A percentile compares a stretch with the other conserved stretches of the same genome.
These are phyloP conservation scores for Gracilaria gracilis DNA, from an alignment of 23 red algal genomes.

Conservation along the genomic window DNA sequence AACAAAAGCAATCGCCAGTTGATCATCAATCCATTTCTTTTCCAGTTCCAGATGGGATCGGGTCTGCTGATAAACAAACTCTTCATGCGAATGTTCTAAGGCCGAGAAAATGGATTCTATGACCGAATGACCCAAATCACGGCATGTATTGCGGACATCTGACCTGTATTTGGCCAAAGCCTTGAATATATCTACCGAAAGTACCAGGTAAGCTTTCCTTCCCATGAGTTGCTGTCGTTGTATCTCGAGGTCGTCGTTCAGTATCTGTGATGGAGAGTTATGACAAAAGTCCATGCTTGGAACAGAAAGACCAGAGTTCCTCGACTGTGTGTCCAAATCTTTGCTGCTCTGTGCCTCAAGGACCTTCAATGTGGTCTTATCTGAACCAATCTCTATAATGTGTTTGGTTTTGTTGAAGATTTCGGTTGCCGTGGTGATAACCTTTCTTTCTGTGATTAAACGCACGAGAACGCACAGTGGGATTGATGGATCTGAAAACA, in stretches of 20 bases:
- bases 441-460: conserved; percentile 43
- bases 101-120: not conserved
- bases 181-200: conserved; percentile 48
- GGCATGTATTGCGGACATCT: conserved; percentile 22
- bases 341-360: not conserved
- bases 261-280: not conserved
- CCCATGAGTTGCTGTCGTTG: not conserved
- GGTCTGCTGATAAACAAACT: not conserved
- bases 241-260: conserved; percentile 15
- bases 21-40: conserved; percentile 67
- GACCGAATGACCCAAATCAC: conserved; percentile 4
- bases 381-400: not conserved
- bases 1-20: conserved; percentile 45
- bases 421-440: not conserved
- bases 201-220: conserved; percentile 24
- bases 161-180: conserved; percentile 11
- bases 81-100: conserved; percentile 1
- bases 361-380: not conserved
- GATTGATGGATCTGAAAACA: conserved; percentile 44
- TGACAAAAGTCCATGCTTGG: not conserved
- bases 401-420: conserved; percentile 2
- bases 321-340: not conserved
- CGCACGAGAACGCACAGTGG: conserved; percentile 28
- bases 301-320: not conserved
- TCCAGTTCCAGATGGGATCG: conserved; percentile 25